A percentile compares a stretch with the other conserved stretches of the same genome.
These are phyloP conservation scores for Chaetoscypha palmicola DNA, from an alignment of 2,329 filamentous ascomycete species.

Conservation along the genomic window DNA sequence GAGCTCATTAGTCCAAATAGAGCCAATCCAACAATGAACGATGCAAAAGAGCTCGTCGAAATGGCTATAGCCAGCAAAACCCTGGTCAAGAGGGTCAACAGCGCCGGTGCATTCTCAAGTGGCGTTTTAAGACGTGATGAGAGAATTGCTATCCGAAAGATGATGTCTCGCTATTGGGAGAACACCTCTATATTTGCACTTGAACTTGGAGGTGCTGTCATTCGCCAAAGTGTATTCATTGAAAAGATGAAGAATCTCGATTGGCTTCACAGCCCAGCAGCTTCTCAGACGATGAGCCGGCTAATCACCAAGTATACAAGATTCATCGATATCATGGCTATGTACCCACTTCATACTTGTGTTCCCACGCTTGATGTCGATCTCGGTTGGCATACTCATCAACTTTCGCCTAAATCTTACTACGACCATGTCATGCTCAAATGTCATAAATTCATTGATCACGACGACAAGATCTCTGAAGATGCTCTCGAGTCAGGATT, in stretches of 20 bases:
- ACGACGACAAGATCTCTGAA: slow-evolving; percentile 79
- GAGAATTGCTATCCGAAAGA: slow-evolving; percentile 48
- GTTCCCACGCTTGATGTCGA: slow-evolving; percentile 72
- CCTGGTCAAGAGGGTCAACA: slow-evolving; percentile 38
- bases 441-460: slow-evolving; percentile 60
- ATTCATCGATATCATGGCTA: slow-evolving; percentile 54
- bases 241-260: slow-evolving; percentile 71
- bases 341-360: slow-evolving; percentile 39
- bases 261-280: slow-evolving; percentile 68
- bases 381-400: slow-evolving; percentile 72
- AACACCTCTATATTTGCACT: slow-evolving; percentile 59
- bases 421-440: slow-evolving; percentile 45
- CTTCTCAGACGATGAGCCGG: slow-evolving; percentile 55
- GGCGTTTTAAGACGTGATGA: slow-evolving; percentile 27
- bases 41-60: slow-evolving; percentile 46
- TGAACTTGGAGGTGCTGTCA: slow-evolving; percentile 57
- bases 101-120: slow-evolving; percentile 16
- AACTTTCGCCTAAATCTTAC: slow-evolving; percentile 59
- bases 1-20: slow-evolving; percentile 31
- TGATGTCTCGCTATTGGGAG: slow-evolving; percentile 66
- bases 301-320: slow-evolving; percentile 58
- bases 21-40: slow-evolving; percentile 39
- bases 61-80: slow-evolving; percentile 34
- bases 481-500: slow-evolving; percentile 56
- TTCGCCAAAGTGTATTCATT: slow-evolving; percentile 58